Percentiles rank a stretch among this genome's conserved stretches.
Evolutionary conservation across 441 rosid species (phyloP).

Genomic region (Oxalis stricta): DNA sequence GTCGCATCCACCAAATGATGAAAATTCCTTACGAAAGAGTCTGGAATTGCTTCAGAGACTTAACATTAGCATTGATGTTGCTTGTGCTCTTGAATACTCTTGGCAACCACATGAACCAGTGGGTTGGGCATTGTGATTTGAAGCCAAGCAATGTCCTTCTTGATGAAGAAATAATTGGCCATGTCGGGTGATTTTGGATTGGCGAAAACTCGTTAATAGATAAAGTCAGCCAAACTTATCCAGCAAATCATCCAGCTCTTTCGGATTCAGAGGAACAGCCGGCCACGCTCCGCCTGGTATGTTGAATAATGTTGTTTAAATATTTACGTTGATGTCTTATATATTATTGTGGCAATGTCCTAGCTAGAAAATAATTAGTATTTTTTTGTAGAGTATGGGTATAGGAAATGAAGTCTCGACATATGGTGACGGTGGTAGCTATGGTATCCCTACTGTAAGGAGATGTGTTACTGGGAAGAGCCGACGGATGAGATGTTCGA

Average conservation of each 20-base stretch:
- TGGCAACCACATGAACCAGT: slow-evolving; percentile 11
- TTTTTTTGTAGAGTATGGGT: slow-evolving; percentile 3
- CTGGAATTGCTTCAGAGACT: slow-evolving; percentile 9
- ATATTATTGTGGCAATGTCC: background rate
- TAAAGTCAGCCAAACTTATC: background rate
- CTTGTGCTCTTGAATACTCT: slow-evolving; percentile 22
- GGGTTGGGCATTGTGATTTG: slow-evolving; percentile 13
- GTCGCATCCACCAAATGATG: slow-evolving; percentile 7
- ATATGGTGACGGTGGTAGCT: slow-evolving; percentile 9
- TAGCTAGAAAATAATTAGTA: background rate
- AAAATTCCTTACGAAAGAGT: background rate
- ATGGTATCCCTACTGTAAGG: slow-evolving; percentile 2
- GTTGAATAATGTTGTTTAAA: background rate
- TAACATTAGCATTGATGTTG: slow-evolving; percentile 15
- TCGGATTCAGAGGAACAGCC: slow-evolving; percentile 10
- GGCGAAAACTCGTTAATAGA: slow-evolving; percentile 1
- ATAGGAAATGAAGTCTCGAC: slow-evolving; percentile 6
- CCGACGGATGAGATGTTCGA: slow-evolving; percentile 7
- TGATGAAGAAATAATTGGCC: slow-evolving; percentile 8
- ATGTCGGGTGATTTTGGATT: slow-evolving; percentile 10
- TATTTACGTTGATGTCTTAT: too few species aligned
- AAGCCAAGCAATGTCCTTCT: slow-evolving; percentile 19
- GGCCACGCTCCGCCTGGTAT: slow-evolving; percentile 14
- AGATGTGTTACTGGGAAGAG: slow-evolving; percentile 4
- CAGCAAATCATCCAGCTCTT: background rate